A percentile compares a stretch with the other conserved stretches of the same genome.
Conservation (phyloP, 2,329 filamentous ascomycete genomes). For the Nemania bipapillata region DNA sequence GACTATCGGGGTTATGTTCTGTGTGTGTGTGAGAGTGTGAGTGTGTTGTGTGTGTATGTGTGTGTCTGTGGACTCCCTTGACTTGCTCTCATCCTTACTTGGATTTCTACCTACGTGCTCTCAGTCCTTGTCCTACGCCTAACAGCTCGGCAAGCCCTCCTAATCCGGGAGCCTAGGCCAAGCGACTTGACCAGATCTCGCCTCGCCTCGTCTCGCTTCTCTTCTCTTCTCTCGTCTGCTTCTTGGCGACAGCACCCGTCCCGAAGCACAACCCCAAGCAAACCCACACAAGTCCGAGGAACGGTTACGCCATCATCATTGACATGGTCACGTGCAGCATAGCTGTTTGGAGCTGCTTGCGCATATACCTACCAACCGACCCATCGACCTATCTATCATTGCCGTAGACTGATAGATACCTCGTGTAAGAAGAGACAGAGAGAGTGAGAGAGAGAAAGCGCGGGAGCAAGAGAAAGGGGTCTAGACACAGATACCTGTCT, state of each 20-base stretch:
- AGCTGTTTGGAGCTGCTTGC: slow-evolving; percentile 11
- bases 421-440: too few relatives aligned
- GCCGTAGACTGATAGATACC: too few relatives aligned
- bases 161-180: not conserved
- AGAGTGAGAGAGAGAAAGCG: too few relatives aligned
- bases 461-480: too few relatives aligned
- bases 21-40: too few relatives aligned
- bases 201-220: slow-evolving; percentile 7
- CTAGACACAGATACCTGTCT: too few relatives aligned
- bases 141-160: not conserved
- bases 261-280: not conserved
- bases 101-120: not conserved
- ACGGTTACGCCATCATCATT: slow-evolving; percentile 23
- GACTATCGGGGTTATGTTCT: too few relatives aligned
- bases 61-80: not conserved
- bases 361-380: not conserved
- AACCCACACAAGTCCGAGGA: not conserved
- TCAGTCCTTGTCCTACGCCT: not conserved
- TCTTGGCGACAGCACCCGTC: not conserved
- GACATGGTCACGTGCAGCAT: slow-evolving; percentile 32
- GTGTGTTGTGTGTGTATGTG: not conserved
- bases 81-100: not conserved
- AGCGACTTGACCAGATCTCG: slow-evolving; percentile 17
- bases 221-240: not conserved
- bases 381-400: too few relatives aligned